These are phyloP conservation scores for Fraxinus ornus DNA, from an alignment of 305 asterid species.

Conservation along the genomic window DNA sequence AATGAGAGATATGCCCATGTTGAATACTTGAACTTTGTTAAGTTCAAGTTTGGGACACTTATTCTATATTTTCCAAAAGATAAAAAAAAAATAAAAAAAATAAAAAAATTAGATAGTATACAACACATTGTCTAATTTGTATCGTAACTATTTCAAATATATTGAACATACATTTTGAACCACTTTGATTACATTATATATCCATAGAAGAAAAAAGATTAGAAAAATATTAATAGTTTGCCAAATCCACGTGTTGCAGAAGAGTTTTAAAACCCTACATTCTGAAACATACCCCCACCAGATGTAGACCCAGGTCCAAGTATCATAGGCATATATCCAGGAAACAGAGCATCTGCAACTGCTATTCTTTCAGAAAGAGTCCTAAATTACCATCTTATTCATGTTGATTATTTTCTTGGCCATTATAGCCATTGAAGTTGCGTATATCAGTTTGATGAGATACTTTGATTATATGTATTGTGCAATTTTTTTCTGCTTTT, in stretches of 20 bases:
- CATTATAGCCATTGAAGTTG: background rate
- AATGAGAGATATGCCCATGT: background rate
- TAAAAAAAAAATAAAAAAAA: background rate
- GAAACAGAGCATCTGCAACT: background rate
- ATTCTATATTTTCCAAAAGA: background rate
- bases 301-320: background rate
- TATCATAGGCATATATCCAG: background rate
- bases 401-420: background rate
- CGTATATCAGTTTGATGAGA: background rate
- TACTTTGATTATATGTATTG: slow-evolving; percentile 6
- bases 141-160: background rate
- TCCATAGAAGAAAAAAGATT: background rate
- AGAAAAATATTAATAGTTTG: background rate
- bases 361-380: background rate
- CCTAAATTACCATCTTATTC: slow-evolving; percentile 11
- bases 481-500: slow-evolving; percentile 2
- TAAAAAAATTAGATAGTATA: background rate
- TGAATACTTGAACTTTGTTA: background rate
- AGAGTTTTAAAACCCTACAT: background rate
- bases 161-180: background rate
- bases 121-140: background rate
- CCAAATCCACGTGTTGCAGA: background rate
- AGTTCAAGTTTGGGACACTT: background rate
- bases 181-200: background rate
- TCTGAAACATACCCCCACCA: background rate